Base-by-base conservation (phyloP, 177 flowering plant genomes). In the Telopea speciosissima region DNA sequence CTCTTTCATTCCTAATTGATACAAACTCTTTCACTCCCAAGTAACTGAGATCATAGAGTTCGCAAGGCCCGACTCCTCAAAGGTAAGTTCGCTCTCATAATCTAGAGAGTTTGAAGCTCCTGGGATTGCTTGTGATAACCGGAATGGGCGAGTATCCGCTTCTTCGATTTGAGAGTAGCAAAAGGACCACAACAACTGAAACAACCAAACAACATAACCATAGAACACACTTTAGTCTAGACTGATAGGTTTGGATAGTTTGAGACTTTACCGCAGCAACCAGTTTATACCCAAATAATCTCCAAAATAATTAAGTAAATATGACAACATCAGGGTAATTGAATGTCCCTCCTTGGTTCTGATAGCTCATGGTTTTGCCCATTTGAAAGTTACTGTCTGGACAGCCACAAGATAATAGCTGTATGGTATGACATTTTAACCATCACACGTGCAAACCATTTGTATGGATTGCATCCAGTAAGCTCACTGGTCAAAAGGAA, bases 141-240 rank as follows among this genome's bases (percentile, higher is more conserved):
- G 86, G 74, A 93, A 93, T 13, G 84, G 76, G 68, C 84, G 83
- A 2, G 68, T 28, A 65, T 82, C 82, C 5, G 75, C 87, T 76
- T 87, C 98, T 54, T 77, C 85, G 25, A 93, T 80, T 63, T 85
- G 80, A 42, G 89, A 78, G 70, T 67, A 75, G 81, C 98, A 91
- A 80, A 90, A 95, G 33, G 99, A 95, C 99, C 98, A 94, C 23
- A 94, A 80, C 78, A 94, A 74, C 98, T 94, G 95, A 83, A 74
- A 77, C 0, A 36, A 8, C 25, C 73, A 70, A 64, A 8, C 36
- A 62, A 28, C 21, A 62, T 42, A 36, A 11, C 54, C 36, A 31
- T n/a, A 4, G 23, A 31, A 13, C 44, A 16, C 16, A 65, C 49
- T 44, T 49, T 12, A 49, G 14, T 16, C 54, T 3, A 24, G 49